These are phyloP conservation scores for Hymenoscyphus scutula DNA, from an alignment of 2,329 filamentous ascomycete genomes.

Conservation along the genomic window DNA sequence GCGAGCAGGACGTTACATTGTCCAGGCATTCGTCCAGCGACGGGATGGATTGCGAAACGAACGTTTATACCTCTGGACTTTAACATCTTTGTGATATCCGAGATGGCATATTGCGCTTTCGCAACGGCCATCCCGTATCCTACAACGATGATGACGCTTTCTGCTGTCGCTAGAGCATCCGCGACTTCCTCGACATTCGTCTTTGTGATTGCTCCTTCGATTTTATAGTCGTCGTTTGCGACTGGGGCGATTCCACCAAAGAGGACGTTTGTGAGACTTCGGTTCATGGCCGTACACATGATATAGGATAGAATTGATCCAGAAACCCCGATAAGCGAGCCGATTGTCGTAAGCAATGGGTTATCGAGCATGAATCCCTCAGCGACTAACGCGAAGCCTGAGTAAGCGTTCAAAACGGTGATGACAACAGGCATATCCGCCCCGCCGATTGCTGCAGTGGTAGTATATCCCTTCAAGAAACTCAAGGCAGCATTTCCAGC, in stretches of 20 bases:
- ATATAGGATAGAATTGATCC: constrained; percentile 88
- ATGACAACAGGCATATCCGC: constrained; percentile 93
- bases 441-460: constrained; percentile 85
- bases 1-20: constrained; percentile 90
- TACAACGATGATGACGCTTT: constrained; percentile 79
- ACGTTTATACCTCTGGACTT: constrained; percentile 76
- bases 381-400: constrained; percentile 83
- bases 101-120: constrained; percentile 88
- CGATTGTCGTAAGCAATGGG: constrained; percentile 77
- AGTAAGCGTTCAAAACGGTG: constrained; percentile 87
- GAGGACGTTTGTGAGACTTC: constrained; percentile 82
- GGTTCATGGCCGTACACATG: constrained; percentile 87
- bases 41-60: constrained; percentile 86
- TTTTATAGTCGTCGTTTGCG: constrained; percentile 63
- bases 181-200: constrained; percentile 79
- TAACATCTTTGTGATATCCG: constrained; percentile 73
- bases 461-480: constrained; percentile 84
- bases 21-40: constrained; percentile 88
- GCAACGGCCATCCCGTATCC: constrained; percentile 95
- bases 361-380: constrained; percentile 93
- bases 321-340: constrained; percentile 82
- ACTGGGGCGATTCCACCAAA: constrained; percentile 77
- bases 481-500: constrained; percentile 74
- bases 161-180: constrained; percentile 70
- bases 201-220: constrained; percentile 76